Evolutionary conservation across 176 grass and related monocot species (phyloP), one percentile per base, ranked within the genome.

Genomic region (Secale cereale): DNA sequence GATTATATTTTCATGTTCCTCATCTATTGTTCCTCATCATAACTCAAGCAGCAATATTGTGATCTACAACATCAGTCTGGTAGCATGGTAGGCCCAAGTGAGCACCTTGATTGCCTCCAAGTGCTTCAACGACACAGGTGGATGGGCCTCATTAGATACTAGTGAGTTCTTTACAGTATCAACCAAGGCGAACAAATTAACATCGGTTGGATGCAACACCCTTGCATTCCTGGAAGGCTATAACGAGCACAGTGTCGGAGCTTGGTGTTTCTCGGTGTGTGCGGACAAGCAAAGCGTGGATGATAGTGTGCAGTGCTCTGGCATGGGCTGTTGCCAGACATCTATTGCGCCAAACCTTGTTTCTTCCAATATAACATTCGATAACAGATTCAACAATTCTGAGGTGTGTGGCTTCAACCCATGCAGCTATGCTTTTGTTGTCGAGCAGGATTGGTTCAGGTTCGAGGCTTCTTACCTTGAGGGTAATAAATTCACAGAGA

Each of bases 291-390:
- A 76, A 11, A 85, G 76, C 19, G 82, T 81, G 15, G 82, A 85
- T 22, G 5, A 0, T 2, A 61, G 70, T 10, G 48, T n/a, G 14
- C 82, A 89, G 25, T 89, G 87, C 82, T 89, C 87, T 36, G 87
- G 87, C 36, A 75, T 85, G 87, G 82, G 87, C 14, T 89, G 87
- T n/a, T 89, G 87, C 59, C 87, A 89, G 60, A 89, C 82, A 67
- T 45, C 82, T 16, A 89, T 89, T 6, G 82, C 87, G 0, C 46
- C 87, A 76, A 81, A 68, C 7, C 82, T 89, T 10, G 40, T 0
- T 8, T 80, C 27, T 27, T 80, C 79, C 2, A 77, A 81, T 64
- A 69, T 85, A 28, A 77, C 61, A 56, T 85, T 89, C 0, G 78
- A 89, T 22, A 3, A 48, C 0, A 15, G 82, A 52, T 85, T 29